phyloP scores from a whole-genome alignment of 768 basidiomycete species.

The Floccularia luteovirens region DNA sequence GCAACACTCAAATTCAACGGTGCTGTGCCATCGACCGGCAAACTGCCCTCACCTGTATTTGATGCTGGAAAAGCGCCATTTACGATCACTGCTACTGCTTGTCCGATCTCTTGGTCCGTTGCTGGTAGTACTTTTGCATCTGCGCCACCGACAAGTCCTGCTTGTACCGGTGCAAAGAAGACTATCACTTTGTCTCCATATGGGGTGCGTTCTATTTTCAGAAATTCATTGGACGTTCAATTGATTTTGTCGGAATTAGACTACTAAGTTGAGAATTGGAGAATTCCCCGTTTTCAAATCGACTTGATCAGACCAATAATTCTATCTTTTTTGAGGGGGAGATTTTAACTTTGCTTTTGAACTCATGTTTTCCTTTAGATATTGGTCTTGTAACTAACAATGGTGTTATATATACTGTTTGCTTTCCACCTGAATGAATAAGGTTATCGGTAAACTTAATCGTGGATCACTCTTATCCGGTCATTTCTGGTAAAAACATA shows the following conservation, averaged over 20 bases:
- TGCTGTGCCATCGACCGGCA: conserved; percentile 20
- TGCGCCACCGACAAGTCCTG: conserved; percentile 33
- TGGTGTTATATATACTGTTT: too few species aligned
- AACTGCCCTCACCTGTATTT: conserved; percentile 37
- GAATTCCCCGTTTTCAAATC: neutral
- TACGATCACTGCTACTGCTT: conserved; percentile 41
- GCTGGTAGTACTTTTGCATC: conserved; percentile 44
- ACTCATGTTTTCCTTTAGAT: too few species aligned
- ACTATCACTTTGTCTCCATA: conserved; percentile 39
- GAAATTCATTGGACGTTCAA: neutral
- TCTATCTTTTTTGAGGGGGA: too few species aligned
- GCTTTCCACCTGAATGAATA: too few species aligned
- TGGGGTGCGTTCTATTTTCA: conserved; percentile 31
- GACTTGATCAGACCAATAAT: too few species aligned
- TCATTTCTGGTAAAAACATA: too few species aligned
- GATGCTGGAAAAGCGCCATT: conserved; percentile 41
- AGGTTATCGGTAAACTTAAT: too few species aligned
- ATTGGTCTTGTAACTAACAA: too few species aligned
- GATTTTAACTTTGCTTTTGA: too few species aligned
- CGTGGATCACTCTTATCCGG: too few species aligned
- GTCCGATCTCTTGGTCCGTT: conserved; percentile 35
- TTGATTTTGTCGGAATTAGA: neutral
- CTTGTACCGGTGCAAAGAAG: conserved; percentile 31
- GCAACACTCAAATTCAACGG: conserved; percentile 29
- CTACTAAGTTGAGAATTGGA: neutral